These are phyloP conservation scores for Cladosporium sp. DNA, from an alignment of 2,329 filamentous ascomycete genomes.

Conservation along the genomic window DNA sequence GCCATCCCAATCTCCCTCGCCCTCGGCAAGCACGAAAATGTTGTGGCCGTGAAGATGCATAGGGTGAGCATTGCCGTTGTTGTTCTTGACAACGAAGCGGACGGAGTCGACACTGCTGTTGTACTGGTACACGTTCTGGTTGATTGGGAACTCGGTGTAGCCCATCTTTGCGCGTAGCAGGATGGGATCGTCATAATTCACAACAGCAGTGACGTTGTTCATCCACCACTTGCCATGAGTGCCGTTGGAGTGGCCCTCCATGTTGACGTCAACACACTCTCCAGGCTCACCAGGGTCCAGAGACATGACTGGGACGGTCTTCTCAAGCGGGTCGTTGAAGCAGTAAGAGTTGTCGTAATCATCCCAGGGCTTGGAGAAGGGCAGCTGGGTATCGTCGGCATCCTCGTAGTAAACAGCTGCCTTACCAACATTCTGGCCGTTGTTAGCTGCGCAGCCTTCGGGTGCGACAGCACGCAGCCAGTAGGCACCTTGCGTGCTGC, in stretches of 20 bases:
- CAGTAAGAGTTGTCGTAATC: slow-evolving; percentile 54
- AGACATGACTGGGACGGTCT: slow-evolving; percentile 13
- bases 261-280: slow-evolving; percentile 9
- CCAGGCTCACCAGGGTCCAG: slow-evolving; percentile 15
- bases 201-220: slow-evolving; percentile 51
- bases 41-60: slow-evolving; percentile 54
- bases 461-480: slow-evolving; percentile 37
- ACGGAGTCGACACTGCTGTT: slow-evolving; percentile 5
- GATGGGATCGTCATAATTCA: slow-evolving; percentile 60
- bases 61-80: slow-evolving; percentile 31
- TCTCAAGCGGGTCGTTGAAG: slow-evolving; percentile 19
- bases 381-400: slow-evolving; percentile 51
- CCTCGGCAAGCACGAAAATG: slow-evolving; percentile 46
- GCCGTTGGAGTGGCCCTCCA: slow-evolving; percentile 15
- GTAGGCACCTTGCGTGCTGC: slow-evolving; percentile 25
- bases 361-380: slow-evolving; percentile 52
- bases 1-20: slow-evolving; percentile 44
- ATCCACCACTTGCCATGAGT: slow-evolving; percentile 53
- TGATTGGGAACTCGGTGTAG: slow-evolving; percentile 27
- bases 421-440: slow-evolving; percentile 48
- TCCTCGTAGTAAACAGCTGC: slow-evolving; percentile 65
- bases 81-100: slow-evolving; percentile 36
- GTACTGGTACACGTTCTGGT: slow-evolving; percentile 50
- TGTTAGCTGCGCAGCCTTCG: slow-evolving; percentile 41
- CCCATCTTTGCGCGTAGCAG: slow-evolving; percentile 52